Evolutionary conservation across 352 stramenopile genomes (phyloP), one percentile per base, ranked within the genome.

Genomic region (Thraustochytrium striatum): DNA sequence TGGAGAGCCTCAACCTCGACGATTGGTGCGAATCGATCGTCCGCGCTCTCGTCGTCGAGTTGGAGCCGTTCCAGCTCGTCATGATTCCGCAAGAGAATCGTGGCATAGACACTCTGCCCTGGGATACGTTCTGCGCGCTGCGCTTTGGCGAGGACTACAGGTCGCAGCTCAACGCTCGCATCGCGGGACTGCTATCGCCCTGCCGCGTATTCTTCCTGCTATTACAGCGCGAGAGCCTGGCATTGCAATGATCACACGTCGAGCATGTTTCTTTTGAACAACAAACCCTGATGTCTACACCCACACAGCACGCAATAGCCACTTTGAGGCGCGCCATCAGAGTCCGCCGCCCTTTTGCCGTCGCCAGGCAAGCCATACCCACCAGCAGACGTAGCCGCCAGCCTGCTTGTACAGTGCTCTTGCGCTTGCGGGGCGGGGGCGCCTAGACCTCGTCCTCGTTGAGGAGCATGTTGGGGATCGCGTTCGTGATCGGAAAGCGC

Each of bases 391-490:
- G 5, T 13, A 5, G 33, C 19, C 25, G 5, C 25, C 5, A 16
- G 25, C 19, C 53, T 36, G 5, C 25, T 9, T 61, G 5, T n/a
- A 61, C 33, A 19, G 5, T 61, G 5, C 19, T 16, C 13, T 47
- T 47, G 5, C 39, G 5, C 5, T 47, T 13, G 5, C 39, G 5
- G 39, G 13, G 5, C 13, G 5, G 53, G 19, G 19, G 7, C 7
- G 1, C 61, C 82, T 78, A 83, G 25, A 83, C 75, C 30, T 83
- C 79, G 43, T 83, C 79, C 36, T 83, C 79, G 33, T 81, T 69
- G 13, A 83, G 53, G 8, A 83, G 44, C 94, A 99, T 98, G 87
- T 98, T 98, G 7, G 95, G 94, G 84, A 99, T 98, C 72, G 93
- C 89, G 72, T 98, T 92, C 61, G 96, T 91, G 65, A 99, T 96